Conservation (phyloP, 495 filamentous ascomycete species). For the Cryomyces antarcticus region DNA sequence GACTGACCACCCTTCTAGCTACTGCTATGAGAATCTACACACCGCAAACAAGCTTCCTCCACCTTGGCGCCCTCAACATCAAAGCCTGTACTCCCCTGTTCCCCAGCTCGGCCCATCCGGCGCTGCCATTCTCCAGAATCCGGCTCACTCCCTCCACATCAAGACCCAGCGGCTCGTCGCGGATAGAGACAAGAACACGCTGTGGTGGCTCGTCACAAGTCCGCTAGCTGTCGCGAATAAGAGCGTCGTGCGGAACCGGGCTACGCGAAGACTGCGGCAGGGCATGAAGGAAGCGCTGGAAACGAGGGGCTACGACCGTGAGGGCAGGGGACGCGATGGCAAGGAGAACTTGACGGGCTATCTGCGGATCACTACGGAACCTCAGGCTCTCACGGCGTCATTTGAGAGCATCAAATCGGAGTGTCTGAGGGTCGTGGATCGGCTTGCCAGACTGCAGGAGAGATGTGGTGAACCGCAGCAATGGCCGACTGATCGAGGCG, state of each 20-base stretch:
- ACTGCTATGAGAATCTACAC: neutral
- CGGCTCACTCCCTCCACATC: constrained; percentile 10
- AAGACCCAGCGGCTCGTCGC: constrained; percentile 1
- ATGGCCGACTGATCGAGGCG: too few relatives aligned
- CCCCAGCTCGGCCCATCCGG: neutral
- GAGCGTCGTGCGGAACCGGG: constrained; percentile 32
- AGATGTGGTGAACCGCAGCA: too few relatives aligned
- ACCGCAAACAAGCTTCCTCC: neutral
- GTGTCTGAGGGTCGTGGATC: neutral
- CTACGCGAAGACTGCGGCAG: constrained; percentile 25
- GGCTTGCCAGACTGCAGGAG: too few relatives aligned
- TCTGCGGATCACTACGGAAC: neutral
- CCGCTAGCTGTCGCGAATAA: constrained; percentile 14
- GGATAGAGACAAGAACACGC: constrained; percentile 5
- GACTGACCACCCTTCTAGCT: too few relatives aligned
- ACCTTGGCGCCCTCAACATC: neutral
- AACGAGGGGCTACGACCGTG: constrained; percentile 8
- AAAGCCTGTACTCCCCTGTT: neutral
- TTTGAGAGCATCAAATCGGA: neutral
- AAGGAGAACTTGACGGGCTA: neutral
- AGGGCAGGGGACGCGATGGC: neutral
- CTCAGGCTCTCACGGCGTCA: neutral
- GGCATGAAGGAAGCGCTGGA: constrained; percentile 36
- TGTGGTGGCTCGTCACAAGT: constrained; percentile 16
- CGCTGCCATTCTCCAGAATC: neutral